Evolutionary conservation across 1,284 basidiomycete species (phyloP), one percentile per base, ranked within the genome.

Genomic region (Heterobasidion parviporum): DNA sequence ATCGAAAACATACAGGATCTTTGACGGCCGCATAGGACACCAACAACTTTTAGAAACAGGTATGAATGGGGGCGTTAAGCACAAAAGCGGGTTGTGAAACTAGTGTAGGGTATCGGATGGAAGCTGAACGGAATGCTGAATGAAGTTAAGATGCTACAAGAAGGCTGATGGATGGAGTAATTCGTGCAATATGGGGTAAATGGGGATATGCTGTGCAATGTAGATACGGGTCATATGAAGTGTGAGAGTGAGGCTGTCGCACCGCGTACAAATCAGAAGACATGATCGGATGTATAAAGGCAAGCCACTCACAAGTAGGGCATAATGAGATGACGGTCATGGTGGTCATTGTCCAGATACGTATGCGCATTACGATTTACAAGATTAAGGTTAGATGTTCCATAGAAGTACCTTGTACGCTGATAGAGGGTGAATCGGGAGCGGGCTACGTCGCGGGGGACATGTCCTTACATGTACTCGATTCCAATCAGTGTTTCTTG

Each of bases 401-500:
- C 12, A 26, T 26, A 41, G 38, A n/a, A 10, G 38, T 41, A 41
- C n/a, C 38, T 26, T 8, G 38, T 41, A 12, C 38, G 8, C n/a
- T 7, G 38, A 12, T 10, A 12, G 38, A 41, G 38, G 38, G 10
- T 41, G 10, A 41, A 12, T 4, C 38, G 38, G 8, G 38, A 41
- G 26, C 26, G 26, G 26, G 26, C 26, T 26, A 26, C 26, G 26
- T 26, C 26, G 26, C 6, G 26, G 3, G 26, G 26, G 26, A 26
- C 26, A 26, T 26, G 26, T 26, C 26, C 26, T 26, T 26, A 26
- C 26, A 26, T 26, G 4, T 26, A 26, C 38, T n/a, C 10, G 38
- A 41, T 41, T 41, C n/a, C 6, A 20, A 15, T 77, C 66, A 82
- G 65, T 77, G 77, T 63, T 77, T 81, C 68, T 81, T 83, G 54